Base-by-base conservation (phyloP, 331 rosid genomes). In the Erythrophleum ivorense region DNA sequence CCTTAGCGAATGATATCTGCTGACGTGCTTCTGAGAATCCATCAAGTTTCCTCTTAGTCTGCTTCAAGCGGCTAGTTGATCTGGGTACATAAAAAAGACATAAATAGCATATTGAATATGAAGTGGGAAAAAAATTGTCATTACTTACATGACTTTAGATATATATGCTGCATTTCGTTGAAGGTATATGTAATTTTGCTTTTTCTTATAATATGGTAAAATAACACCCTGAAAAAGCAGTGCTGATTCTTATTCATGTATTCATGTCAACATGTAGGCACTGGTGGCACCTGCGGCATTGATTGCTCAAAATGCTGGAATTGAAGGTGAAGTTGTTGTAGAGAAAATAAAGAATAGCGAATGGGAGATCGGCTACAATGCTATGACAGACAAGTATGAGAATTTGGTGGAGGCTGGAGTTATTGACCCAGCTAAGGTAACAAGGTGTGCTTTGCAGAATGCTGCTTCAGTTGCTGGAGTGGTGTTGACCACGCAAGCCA, bases 401-500 rank as follows among this genome's bases (percentile, higher is more conserved):
- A 96, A 96, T 87, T 84, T 96, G 73, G 97, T 96, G 16, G 97
- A 91, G 79, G 90, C 94, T 0, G 99, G 99, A 36, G 97, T 96
- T 19, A 96, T 96, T 3, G 99, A 96, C 87, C 98, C 99, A 1
- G 98, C 99, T 4, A 96, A 96, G 91, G 99, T 96, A 9, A 81
- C 97, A 40, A 88, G 99, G 82, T 96, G 99, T 80, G 99, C 97
- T 4, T 76, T 96, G 84, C 98, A 96, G 83, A 96, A 96, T 81
- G 90, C 99, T 5, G 92, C 99, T 24, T 96, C 99, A 9, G 99
- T 96, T 19, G 99, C 99, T 0, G 99, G 99, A 71, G 94, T 96
- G 99, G 99, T 94, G 63, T 53, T 96, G 86, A 96, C 99, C 71
- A 96, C 99, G 13, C 99, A 96, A 80, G 99, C 99, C 59, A 96